Percentiles rank a stretch among this genome's conserved stretches.
phyloP scores from a whole-genome alignment of 2,329 filamentous ascomycete genomes.

The Neophaeococcomyces aloes region DNA sequence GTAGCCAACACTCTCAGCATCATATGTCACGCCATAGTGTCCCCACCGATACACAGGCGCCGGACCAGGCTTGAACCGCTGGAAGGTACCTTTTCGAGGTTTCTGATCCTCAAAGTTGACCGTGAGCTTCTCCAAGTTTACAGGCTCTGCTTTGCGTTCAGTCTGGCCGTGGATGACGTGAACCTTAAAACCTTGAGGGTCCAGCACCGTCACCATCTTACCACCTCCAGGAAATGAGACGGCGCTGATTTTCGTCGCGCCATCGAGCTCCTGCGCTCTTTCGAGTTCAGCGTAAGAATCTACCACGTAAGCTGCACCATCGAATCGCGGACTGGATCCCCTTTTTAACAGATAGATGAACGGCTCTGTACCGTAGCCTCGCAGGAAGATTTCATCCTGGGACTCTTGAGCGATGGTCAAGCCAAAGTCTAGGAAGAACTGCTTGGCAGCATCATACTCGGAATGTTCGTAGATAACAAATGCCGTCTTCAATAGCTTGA shows the following conservation, averaged over 20 bases:
- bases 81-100: conserved; percentile 29
- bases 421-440: conserved; percentile 28
- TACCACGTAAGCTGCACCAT: conserved; percentile 35
- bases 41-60: conserved; percentile 35
- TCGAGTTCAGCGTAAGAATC: conserved; percentile 34
- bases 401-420: conserved; percentile 31
- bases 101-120: conserved; percentile 30
- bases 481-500: conserved; percentile 11
- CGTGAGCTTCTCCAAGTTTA: conserved; percentile 24
- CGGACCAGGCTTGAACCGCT: conserved; percentile 36
- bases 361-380: conserved; percentile 34
- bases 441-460: conserved; percentile 11
- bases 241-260: conserved; percentile 11
- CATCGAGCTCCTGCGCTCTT: conserved; percentile 12
- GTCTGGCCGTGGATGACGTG: conserved; percentile 21
- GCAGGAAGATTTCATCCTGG: conserved; percentile 29
- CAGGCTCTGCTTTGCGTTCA: conserved; percentile 3
- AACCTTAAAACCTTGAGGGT: conserved; percentile 22
- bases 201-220: conserved; percentile 17
- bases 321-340: conserved; percentile 29
- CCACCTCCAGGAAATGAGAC: conserved; percentile 20
- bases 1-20: not conserved
- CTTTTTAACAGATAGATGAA: conserved; percentile 35
- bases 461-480: conserved; percentile 20
- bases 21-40: not conserved